Base-by-base conservation (phyloP, 139 green algal species). In the Tetraselmis striata region DNA sequence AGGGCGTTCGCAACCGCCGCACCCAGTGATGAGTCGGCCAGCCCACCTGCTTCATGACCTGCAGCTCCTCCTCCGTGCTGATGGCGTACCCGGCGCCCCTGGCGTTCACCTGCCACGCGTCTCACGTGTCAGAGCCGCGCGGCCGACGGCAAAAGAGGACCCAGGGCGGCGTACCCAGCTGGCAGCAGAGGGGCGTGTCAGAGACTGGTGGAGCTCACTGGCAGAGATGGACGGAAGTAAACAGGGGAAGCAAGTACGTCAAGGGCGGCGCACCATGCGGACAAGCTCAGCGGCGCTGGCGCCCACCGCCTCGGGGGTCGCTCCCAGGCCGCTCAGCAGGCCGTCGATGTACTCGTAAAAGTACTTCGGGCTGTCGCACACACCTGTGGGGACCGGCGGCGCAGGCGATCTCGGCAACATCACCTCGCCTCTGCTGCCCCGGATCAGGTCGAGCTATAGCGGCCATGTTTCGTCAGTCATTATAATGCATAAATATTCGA, bases 11-110 rank as follows among this genome's bases (percentile, higher is more conserved):
- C n/a, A n/a, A n/a, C n/a, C n/a, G n/a, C n/a, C n/a, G n/a, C n/a
- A n/a, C n/a, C n/a, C n/a, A n/a, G n/a, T n/a, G n/a, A n/a, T 67
- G 11, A 67, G 18, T 67, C 45, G 45, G 45, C 45, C 45, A 67
- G 11, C 45, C 84, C 11, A 90, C 79, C 0, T 83, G 28, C 26
- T 32, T 29, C 24, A 95, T 87, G 1, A 85, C 88, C 30, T 92
- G 27, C 79, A 98, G 89, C 91, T 98, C 95, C 1, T 95, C 90
- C 0, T 91, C 79, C 0, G 79, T 91, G 86, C 92, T 97, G 1
- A 98, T 93, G 1, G 95, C 95, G 79, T 98, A 98, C 1, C 95
- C 95, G 22, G 83, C 76, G 0, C 95, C 95, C 81, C 94, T 95
- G 1, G 93, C 90, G 81, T 98, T 90, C 77, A 92, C 80, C 25